These are phyloP conservation scores for Corchorus olitorius DNA, from an alignment of 345 rosid genomes.

Conservation along the genomic window DNA sequence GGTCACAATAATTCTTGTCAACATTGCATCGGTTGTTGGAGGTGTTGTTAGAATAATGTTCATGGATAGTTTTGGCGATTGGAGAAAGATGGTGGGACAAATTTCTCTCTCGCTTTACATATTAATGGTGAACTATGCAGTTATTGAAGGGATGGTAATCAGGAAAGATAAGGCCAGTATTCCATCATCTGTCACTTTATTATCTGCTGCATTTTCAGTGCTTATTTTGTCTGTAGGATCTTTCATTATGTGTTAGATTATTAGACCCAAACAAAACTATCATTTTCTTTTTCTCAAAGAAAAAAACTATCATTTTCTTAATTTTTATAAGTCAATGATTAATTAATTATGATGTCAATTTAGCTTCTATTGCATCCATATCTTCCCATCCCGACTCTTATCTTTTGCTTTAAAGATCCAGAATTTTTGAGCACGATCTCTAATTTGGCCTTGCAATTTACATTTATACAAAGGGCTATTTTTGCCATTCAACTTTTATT, in stretches of 20 bases:
- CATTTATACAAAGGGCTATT: no score
- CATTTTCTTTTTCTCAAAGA: no score
- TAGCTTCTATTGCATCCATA: no score
- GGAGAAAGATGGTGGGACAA: slow-evolving; percentile 31
- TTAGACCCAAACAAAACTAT: neutral
- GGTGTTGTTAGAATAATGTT: slow-evolving; percentile 32
- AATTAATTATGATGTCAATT: no score
- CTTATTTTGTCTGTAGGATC: slow-evolving; percentile 26
- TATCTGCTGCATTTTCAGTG: slow-evolving; percentile 20
- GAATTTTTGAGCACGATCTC: no score
- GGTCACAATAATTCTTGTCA: slow-evolving; percentile 34
- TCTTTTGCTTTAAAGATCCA: no score
- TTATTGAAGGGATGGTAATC: slow-evolving; percentile 47
- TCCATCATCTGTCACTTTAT: slow-evolving; percentile 25
- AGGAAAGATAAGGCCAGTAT: slow-evolving; percentile 49
- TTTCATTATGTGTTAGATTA: neutral
- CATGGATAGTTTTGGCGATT: slow-evolving; percentile 11
- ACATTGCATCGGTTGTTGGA: slow-evolving; percentile 25
- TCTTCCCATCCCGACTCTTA: no score
- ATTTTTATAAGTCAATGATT: no score
- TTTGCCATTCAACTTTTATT: no score
- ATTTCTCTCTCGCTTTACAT: slow-evolving; percentile 36
- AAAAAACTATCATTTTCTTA: neutral
- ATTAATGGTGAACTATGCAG: slow-evolving; percentile 30
- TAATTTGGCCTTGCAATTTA: no score